phyloP scores from a whole-genome alignment of 225 moss, liverwort and hornwort genomes.

The Sphagnum tenellum region DNA sequence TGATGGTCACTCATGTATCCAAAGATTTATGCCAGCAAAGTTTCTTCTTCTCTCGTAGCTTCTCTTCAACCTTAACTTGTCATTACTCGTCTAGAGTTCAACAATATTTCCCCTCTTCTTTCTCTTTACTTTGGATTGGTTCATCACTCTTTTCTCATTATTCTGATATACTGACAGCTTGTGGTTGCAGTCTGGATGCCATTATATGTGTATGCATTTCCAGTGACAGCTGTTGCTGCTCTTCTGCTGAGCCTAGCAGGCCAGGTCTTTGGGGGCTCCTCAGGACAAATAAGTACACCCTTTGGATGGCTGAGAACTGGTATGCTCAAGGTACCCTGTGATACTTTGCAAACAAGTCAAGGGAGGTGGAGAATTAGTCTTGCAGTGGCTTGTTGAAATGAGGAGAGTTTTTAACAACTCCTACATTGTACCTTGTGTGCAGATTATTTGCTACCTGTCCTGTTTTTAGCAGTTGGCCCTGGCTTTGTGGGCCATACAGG shows the following conservation, averaged over 20 bases:
- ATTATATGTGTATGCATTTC: conserved; percentile 58
- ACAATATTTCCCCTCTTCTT: no score
- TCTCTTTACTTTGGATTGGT: no score
- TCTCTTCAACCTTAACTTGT: no score
- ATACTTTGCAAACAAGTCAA: no score
- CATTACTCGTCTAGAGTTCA: no score
- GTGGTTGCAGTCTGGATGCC: conserved; percentile 62
- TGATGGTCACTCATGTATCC: no score
- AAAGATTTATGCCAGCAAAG: no score
- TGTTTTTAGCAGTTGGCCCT: conserved; percentile 60
- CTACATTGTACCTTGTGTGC: conserved; percentile 10
- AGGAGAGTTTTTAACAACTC: no score
- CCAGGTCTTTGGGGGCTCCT: conserved; percentile 25
- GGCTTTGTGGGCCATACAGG: conserved; percentile 67
- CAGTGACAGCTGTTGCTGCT: conserved; percentile 29
- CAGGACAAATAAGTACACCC: conserved; percentile 36
- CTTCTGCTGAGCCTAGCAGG: conserved; percentile 33
- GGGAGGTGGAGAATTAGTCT: background rate
- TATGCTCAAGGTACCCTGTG: background rate
- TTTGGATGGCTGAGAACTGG: conserved; percentile 51
- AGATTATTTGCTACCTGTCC: conserved; percentile 44
- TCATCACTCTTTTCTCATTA: no score
- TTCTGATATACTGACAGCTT: conserved; percentile 6
- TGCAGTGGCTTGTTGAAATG: background rate
- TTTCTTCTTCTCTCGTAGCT: no score